Evolutionary conservation across 176 grass and related monocot genomes (phyloP).

Genomic region (Neostapfia colusana): DNA sequence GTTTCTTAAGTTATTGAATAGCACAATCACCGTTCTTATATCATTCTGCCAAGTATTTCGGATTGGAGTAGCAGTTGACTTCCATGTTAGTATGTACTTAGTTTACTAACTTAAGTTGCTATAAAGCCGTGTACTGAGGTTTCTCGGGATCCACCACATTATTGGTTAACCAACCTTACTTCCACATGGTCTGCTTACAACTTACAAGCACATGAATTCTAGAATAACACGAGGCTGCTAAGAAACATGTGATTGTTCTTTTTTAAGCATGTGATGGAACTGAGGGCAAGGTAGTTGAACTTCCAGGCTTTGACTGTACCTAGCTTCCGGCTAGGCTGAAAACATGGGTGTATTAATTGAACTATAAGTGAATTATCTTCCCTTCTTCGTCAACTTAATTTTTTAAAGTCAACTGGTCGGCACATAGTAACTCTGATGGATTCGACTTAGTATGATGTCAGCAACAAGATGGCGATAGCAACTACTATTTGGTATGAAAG

Average conservation of each 20-base stretch:
- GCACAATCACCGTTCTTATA: neutral
- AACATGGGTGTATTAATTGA: no score
- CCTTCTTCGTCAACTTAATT: no score
- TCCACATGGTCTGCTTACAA: constrained; percentile 29
- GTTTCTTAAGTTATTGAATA: neutral
- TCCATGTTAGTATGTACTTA: neutral
- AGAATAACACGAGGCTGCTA: neutral
- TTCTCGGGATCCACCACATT: constrained; percentile 17
- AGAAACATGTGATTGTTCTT: constrained; percentile 16
- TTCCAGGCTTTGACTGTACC: neutral
- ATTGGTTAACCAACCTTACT: neutral
- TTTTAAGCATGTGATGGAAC: constrained; percentile 30
- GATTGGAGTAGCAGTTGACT: neutral
- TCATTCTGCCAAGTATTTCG: neutral
- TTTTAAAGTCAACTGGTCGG: no score
- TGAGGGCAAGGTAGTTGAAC: neutral
- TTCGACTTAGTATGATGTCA: no score
- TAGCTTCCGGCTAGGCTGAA: neutral
- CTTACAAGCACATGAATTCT: neutral
- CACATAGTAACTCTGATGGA: no score
- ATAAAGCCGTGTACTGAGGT: neutral
- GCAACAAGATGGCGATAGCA: no score
- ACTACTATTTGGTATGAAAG: no score
- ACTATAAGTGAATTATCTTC: no score
- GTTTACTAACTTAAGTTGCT: neutral